Conservation (phyloP, 345 rosid genomes). For the Theobroma cacao region DNA sequence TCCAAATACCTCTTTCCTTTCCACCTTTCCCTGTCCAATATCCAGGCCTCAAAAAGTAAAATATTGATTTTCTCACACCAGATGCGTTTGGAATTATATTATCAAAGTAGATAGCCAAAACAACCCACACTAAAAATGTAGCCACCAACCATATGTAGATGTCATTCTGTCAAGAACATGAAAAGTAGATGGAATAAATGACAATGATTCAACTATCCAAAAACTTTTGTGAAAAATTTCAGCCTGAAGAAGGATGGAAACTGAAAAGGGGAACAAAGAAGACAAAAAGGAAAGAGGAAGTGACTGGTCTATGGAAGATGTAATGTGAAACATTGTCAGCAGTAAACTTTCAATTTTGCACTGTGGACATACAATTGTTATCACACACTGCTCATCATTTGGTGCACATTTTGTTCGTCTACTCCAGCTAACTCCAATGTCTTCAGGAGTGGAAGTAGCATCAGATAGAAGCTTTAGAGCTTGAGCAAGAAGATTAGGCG, state of each 20-base stretch:
- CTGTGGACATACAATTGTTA: slow-evolving; percentile 59
- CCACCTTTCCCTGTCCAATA: slow-evolving; percentile 95
- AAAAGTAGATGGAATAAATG: not conserved
- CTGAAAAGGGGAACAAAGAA: not conserved
- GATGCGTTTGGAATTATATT: slow-evolving; percentile 78
- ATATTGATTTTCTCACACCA: slow-evolving; percentile 69
- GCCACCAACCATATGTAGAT: slow-evolving; percentile 67
- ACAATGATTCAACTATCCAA: not conserved
- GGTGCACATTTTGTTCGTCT: slow-evolving; percentile 52
- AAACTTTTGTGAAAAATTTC: not conserved
- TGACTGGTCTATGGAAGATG: not conserved
- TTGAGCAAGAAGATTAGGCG: slow-evolving; percentile 84
- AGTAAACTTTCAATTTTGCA: slow-evolving; percentile 4
- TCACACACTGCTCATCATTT: slow-evolving; percentile 52
- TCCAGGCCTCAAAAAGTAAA: slow-evolving; percentile 75
- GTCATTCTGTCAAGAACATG: slow-evolving; percentile 60
- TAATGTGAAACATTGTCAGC: not conserved
- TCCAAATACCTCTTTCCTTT: slow-evolving; percentile 56
- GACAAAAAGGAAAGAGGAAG: not conserved
- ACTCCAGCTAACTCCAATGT: slow-evolving; percentile 84
- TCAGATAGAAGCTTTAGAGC: slow-evolving; percentile 51
- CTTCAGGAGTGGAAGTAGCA: slow-evolving; percentile 69
- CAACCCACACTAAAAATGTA: slow-evolving; percentile 63
- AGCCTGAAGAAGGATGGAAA: not conserved
- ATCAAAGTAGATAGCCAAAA: slow-evolving; percentile 81